A percentile compares a stretch with the other conserved stretches of the same genome.
These are phyloP conservation scores for Irpex rosettiformis DNA, from an alignment of 1,284 basidiomycete species.

Conservation along the genomic window DNA sequence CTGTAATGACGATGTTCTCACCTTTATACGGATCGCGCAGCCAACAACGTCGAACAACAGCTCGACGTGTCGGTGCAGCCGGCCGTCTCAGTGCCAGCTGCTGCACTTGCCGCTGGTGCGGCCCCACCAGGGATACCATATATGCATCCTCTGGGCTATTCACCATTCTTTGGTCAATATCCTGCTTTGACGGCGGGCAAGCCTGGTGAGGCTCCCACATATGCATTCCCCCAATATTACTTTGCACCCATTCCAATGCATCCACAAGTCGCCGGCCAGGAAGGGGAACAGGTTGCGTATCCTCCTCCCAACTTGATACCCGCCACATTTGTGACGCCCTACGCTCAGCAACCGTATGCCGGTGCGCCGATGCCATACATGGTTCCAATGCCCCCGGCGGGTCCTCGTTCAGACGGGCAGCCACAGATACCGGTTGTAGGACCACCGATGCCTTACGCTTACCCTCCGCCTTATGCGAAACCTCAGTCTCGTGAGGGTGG, in stretches of 20 bases:
- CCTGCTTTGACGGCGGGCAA: conserved; percentile 41
- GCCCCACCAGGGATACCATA: conserved; percentile 43
- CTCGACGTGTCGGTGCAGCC: conserved; percentile 43
- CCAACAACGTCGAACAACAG: conserved; percentile 49
- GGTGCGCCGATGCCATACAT: conserved; percentile 40
- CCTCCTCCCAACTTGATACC: conserved; percentile 46
- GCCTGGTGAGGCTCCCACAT: conserved; percentile 42
- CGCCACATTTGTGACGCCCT: conserved; percentile 45
- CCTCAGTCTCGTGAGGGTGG: conserved; percentile 7
- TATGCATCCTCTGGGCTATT: conserved; percentile 35
- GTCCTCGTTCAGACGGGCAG: conserved; percentile 12
- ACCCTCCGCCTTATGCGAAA: conserved; percentile 1
- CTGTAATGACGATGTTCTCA: conserved; percentile 17
- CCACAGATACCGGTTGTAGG: conserved; percentile 1
- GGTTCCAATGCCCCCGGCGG: conserved; percentile 39
- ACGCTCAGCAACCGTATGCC: conserved; percentile 40
- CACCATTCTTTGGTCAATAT: conserved; percentile 48
- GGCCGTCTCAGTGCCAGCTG: conserved; percentile 40
- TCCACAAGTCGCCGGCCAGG: conserved; percentile 40
- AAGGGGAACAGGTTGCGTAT: conserved; percentile 39
- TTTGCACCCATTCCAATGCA: conserved; percentile 40
- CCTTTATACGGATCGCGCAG: conserved; percentile 41
- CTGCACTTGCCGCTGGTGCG: conserved; percentile 35
- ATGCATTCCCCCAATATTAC: conserved; percentile 46
- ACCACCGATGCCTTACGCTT: conserved; percentile 4